These are phyloP conservation scores for Amanita rubescens DNA, from an alignment of 768 basidiomycete species.

Conservation along the genomic window DNA sequence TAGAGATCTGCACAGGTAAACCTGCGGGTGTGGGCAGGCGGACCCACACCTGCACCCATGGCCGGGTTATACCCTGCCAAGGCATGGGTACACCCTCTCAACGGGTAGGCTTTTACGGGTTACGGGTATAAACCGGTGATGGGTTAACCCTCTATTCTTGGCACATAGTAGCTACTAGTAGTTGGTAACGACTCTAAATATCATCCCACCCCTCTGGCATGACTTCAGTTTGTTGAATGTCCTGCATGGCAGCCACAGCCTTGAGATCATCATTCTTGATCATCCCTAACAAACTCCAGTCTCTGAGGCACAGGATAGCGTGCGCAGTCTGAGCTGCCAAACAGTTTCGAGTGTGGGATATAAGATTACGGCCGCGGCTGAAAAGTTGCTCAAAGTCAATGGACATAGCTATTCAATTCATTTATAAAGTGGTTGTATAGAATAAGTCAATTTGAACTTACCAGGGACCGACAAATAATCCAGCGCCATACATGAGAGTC, in stretches of 20 bases:
- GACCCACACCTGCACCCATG: too few species aligned
- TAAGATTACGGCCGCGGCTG: conserved; percentile 18
- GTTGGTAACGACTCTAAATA: too few species aligned
- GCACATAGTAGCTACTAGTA: too few species aligned
- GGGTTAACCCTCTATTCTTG: too few species aligned
- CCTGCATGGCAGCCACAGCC: neutral
- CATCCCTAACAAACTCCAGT: conserved; percentile 19
- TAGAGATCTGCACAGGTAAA: too few species aligned
- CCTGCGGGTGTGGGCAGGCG: too few species aligned
- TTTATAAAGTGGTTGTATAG: neutral
- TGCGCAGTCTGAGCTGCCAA: conserved; percentile 19
- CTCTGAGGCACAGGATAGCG: conserved; percentile 22
- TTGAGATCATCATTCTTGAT: conserved; percentile 10
- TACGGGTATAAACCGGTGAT: neutral
- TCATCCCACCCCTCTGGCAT: too few species aligned
- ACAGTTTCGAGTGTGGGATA: conserved; percentile 19
- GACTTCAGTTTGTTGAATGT: too few species aligned
- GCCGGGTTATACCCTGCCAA: too few species aligned
- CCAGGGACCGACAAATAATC: neutral
- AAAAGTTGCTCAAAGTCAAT: conserved; percentile 14
- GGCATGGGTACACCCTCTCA: too few species aligned
- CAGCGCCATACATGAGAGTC: neutral
- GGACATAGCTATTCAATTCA: conserved; percentile 7
- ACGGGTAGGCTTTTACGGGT: neutral
- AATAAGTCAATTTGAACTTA: neutral